phyloP scores from a whole-genome alignment of 1,284 basidiomycete genomes.

The Leucoagaricus sp. region DNA sequence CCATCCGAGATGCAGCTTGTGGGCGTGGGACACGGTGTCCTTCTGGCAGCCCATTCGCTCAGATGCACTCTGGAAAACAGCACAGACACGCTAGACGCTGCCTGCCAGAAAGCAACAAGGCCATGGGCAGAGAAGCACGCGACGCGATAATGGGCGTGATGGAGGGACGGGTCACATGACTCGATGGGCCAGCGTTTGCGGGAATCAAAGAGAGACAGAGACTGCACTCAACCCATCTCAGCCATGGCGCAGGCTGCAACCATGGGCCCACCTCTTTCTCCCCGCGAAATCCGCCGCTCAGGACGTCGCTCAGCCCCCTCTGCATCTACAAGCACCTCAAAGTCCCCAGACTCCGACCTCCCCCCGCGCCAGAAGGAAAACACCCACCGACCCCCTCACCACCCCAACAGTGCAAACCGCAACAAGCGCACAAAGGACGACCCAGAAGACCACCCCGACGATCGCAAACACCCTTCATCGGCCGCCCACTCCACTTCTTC shows the following conservation, averaged over 20 bases:
- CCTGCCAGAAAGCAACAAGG: too few relatives aligned
- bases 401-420: conserved; percentile 47
- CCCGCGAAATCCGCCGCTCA: conserved; percentile 74
- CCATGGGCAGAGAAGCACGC: too few relatives aligned
- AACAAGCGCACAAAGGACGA: conserved; percentile 75
- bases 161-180: neutral
- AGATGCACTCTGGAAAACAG: too few relatives aligned
- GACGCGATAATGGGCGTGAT: conserved; percentile 1
- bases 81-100: too few relatives aligned
- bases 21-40: neutral
- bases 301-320: conserved; percentile 70
- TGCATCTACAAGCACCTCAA: conserved; percentile 63
- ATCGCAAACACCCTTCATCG: conserved; percentile 40
- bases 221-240: neutral
- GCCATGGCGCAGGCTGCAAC: conserved; percentile 51
- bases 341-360: conserved; percentile 73
- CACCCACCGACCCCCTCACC: conserved; percentile 44
- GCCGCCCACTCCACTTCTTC: conserved; percentile 38
- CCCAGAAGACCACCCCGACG: conserved; percentile 59
- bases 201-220: neutral
- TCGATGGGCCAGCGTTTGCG: neutral
- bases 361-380: conserved; percentile 52
- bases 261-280: conserved; percentile 78
- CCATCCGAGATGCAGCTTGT: neutral
- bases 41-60: too few relatives aligned